Percentiles rank a stretch among this genome's conserved stretches.
These are phyloP conservation scores for Paraphoma chrysanthemicola DNA, from an alignment of 2,329 filamentous ascomycete species.

Conservation along the genomic window DNA sequence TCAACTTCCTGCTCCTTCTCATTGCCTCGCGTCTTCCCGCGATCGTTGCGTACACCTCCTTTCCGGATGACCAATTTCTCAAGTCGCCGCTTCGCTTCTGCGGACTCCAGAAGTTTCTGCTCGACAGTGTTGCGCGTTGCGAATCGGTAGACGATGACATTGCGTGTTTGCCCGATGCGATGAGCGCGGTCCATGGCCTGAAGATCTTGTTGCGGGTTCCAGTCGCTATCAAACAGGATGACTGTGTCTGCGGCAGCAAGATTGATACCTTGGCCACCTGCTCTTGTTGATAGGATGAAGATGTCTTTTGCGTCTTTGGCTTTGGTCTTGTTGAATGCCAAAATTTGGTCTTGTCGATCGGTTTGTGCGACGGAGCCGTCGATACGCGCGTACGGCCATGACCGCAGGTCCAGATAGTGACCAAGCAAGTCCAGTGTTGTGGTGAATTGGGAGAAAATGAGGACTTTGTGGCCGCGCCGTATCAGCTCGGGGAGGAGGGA, in stretches of 20 bases:
- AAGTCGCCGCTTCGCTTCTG: slow-evolving; percentile 87
- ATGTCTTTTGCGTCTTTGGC: slow-evolving; percentile 60
- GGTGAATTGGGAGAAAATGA: slow-evolving; percentile 97
- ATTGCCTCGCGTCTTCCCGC: slow-evolving; percentile 59
- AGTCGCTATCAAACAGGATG: slow-evolving; percentile 87
- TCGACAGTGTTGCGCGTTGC: slow-evolving; percentile 94
- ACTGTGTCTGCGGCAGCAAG: slow-evolving; percentile 91
- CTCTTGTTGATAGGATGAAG: slow-evolving; percentile 88
- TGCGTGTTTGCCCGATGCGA: slow-evolving; percentile 89
- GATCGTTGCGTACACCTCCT: slow-evolving; percentile 68
- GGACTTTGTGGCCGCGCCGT: slow-evolving; percentile 78
- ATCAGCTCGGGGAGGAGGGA: slow-evolving; percentile 81
- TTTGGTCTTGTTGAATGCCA: slow-evolving; percentile 54
- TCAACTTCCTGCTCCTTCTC: slow-evolving; percentile 54
- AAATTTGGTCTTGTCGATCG: slow-evolving; percentile 57
- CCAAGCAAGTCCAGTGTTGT: slow-evolving; percentile 90
- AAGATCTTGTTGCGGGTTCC: slow-evolving; percentile 96
- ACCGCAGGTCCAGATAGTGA: slow-evolving; percentile 81
- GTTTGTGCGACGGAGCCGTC: slow-evolving; percentile 84
- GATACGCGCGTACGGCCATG: slow-evolving; percentile 86
- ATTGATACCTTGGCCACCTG: slow-evolving; percentile 95
- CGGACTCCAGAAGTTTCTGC: slow-evolving; percentile 82
- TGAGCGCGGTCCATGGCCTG: slow-evolving; percentile 96
- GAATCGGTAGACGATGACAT: slow-evolving; percentile 91
- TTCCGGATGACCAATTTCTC: slow-evolving; percentile 97